phyloP scores from a whole-genome alignment of 495 filamentous ascomycete species.

The Hypoxylon cercidicola region DNA sequence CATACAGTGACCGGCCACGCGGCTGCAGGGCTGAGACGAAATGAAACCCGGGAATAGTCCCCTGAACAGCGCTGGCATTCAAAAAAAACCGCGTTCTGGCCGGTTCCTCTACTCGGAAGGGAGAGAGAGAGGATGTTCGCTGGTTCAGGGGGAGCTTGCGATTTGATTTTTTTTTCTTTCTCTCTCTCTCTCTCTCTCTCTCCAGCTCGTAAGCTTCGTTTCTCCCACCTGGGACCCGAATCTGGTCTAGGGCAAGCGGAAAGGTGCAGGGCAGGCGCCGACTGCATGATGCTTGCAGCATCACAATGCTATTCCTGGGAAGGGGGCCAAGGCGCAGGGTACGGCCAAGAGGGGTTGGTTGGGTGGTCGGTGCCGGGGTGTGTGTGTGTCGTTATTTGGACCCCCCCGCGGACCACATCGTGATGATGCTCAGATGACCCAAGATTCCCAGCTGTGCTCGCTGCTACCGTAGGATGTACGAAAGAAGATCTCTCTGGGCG shows the following conservation, averaged over 20 bases:
- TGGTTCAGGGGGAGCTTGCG: constrained; percentile 5
- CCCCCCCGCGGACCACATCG: constrained; percentile 38
- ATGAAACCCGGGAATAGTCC: constrained; percentile 37
- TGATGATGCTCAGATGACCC: constrained; percentile 46
- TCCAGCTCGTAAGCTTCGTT: constrained; percentile 28
- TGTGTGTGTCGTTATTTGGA: constrained; percentile 40
- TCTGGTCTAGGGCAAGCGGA: constrained; percentile 39
- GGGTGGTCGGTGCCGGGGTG: constrained; percentile 23
- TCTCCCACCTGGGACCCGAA: constrained; percentile 36
- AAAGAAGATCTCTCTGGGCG: constrained; percentile 39
- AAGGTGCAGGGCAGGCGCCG: constrained; percentile 37
- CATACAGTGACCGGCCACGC: constrained; percentile 23
- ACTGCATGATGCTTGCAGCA: constrained; percentile 32
- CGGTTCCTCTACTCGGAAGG: constrained; percentile 24
- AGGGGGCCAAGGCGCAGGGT: constrained; percentile 14
- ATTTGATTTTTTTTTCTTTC: no score
- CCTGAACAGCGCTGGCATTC: constrained; percentile 39
- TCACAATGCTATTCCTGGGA: constrained; percentile 40
- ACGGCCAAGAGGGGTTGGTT: constrained; percentile 8
- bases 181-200: background rate
- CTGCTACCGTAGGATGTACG: constrained; percentile 39
- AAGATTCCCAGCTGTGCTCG: constrained; percentile 34
- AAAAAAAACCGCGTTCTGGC: constrained; percentile 34
- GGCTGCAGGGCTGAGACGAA: constrained; percentile 40
- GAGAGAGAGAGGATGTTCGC: constrained; percentile 1